Base-by-base conservation (phyloP, 2,329 filamentous ascomycete genomes). In the Sordariomycetes sp. region DNA sequence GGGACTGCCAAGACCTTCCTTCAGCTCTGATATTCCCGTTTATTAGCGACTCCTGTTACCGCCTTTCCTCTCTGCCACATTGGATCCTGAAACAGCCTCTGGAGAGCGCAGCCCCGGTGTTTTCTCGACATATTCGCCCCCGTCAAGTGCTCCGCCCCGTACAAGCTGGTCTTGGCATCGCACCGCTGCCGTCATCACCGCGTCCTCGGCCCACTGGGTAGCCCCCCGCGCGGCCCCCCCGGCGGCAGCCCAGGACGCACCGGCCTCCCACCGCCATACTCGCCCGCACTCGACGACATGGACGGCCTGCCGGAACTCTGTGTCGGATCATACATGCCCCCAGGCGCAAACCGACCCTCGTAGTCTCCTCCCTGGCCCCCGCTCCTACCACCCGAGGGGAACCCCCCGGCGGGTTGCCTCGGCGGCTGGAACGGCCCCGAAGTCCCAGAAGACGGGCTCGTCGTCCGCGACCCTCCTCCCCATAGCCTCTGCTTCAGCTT, bases 401-500 rank as follows among this genome's bases (percentile, higher is more conserved):
- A 51, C 13, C 62, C 59, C 1, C 67, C 67, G 17, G 66, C 65
- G 8, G 28, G 28, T 63, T 62, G 25, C 22, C 66, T 64, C 17
- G 76, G 72, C 50, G 77, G 75, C 58, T 76, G 73, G 60, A 77
- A 80, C 6, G 77, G 76, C 3, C 60, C 63, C 45, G 63, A 61
- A 42, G 61, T 61, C 24, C 65, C 64, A 20, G 69, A 67, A 25
- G 72, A 72, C 10, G 82, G 81, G 61, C 82, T 85, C 53, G 75
- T 74, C 51, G 79, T 80, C 62, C 79, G 76, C 24, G 80, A 70
- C 5, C 76, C 42, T 1, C 57, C 57, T n/a, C 82, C 83, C 77
- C 90, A 90, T 52, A 96, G 72, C 60, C 89, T 76, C 64, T 90
- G 89, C 66, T 90, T 89, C 63, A 96, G 74, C 63, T 89, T 78